Conservation (phyloP, 495 filamentous ascomycete species). For the Aspergillus steynii region DNA sequence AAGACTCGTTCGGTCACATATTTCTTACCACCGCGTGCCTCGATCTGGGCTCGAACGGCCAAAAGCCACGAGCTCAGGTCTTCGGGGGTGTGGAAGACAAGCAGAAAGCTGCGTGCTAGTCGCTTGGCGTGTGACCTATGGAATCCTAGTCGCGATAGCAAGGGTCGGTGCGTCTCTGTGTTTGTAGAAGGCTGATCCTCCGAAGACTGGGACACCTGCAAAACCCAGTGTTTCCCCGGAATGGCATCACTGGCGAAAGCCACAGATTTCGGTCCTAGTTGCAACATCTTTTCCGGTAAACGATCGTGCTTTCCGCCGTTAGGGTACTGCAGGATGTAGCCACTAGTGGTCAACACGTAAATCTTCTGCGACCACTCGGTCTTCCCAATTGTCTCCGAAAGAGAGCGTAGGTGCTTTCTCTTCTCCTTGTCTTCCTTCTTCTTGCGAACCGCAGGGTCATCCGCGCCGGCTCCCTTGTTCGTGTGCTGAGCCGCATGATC, state of each 20-base stretch:
- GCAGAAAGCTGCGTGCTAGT: slow-evolving; percentile 66
- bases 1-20: slow-evolving; percentile 54
- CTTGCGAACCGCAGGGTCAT: slow-evolving; percentile 30
- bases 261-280: slow-evolving; percentile 79
- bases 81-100: slow-evolving; percentile 79
- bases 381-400: slow-evolving; percentile 61
- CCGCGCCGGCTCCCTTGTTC: slow-evolving; percentile 26
- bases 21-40: slow-evolving; percentile 67
- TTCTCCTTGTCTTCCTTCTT: slow-evolving; percentile 47
- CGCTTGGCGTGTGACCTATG: slow-evolving; percentile 58
- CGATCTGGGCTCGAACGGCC: slow-evolving; percentile 65
- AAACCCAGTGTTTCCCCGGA: slow-evolving; percentile 86
- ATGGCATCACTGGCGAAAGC: slow-evolving; percentile 94
- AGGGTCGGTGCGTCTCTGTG: slow-evolving; percentile 55
- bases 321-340: slow-evolving; percentile 84
- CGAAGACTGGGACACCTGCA: slow-evolving; percentile 80
- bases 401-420: slow-evolving; percentile 45
- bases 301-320: slow-evolving; percentile 79
- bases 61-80: slow-evolving; percentile 83
- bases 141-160: slow-evolving; percentile 72
- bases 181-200: slow-evolving; percentile 60
- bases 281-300: slow-evolving; percentile 82
- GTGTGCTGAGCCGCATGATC: slow-evolving; percentile 24
- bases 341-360: slow-evolving; percentile 77
- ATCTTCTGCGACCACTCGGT: slow-evolving; percentile 81